These are phyloP conservation scores for Melocanna baccifera DNA, from an alignment of 176 grass and related monocot species.

Conservation along the genomic window DNA sequence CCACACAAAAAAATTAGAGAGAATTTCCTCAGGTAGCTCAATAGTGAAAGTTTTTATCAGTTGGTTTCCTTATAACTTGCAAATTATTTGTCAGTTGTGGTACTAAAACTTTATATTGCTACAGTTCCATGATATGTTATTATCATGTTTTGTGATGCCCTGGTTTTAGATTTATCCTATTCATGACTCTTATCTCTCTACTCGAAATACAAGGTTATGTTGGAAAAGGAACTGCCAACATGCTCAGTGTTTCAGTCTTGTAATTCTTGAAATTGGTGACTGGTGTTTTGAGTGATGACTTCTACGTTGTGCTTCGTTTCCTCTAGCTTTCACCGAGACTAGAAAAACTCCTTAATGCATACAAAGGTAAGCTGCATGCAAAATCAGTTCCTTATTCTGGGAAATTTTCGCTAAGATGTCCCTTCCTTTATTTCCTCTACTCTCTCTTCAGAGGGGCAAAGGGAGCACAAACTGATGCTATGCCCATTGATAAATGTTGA, in stretches of 20 bases:
- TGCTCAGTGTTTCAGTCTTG: conserved; percentile 23
- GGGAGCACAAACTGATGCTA: background rate
- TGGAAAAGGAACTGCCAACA: conserved; percentile 30
- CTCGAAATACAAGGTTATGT: conserved; percentile 25
- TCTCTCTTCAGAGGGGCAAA: background rate
- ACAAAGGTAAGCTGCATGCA: background rate
- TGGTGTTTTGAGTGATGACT: conserved; percentile 11
- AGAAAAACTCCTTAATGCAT: conserved; percentile 1
- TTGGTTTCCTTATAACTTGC: background rate
- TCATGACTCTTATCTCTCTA: background rate
- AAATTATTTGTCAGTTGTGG: background rate
- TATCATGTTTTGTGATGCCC: background rate
- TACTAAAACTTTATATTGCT: background rate
- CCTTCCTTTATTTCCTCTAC: background rate
- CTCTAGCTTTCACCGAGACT: conserved; percentile 31
- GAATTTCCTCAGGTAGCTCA: too few relatives aligned
- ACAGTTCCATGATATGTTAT: background rate
- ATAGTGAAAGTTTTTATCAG: too few relatives aligned
- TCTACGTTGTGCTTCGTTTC: conserved; percentile 5
- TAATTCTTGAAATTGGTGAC: conserved; percentile 4
- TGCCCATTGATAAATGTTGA: background rate
- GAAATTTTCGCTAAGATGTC: background rate
- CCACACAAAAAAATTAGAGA: too few relatives aligned
- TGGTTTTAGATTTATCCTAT: background rate
- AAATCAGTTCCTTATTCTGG: background rate